Conservation (phyloP, 139 green algal species). For the Medakamo hakoo region DNA sequence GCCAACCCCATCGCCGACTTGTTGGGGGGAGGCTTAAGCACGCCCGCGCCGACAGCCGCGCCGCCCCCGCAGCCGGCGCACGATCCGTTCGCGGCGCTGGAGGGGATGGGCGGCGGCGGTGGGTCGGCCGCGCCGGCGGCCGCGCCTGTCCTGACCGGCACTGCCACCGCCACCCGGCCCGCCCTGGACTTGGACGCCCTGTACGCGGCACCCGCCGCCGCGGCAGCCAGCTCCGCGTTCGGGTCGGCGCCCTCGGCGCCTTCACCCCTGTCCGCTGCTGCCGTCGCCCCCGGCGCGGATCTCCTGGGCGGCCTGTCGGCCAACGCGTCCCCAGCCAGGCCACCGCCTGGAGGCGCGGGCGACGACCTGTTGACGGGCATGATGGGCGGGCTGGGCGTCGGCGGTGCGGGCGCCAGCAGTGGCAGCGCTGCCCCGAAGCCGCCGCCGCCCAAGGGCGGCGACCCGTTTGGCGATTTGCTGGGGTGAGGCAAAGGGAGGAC, state of each 20-base stretch:
- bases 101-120: not conserved
- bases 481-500: constrained; percentile 1
- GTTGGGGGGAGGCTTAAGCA: not conserved
- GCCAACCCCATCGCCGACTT: not conserved
- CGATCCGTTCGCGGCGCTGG: constrained; percentile 9
- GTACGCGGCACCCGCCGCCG: not conserved
- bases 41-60: not conserved
- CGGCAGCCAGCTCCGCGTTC: too few relatives aligned
- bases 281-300: not conserved
- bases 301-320: not conserved
- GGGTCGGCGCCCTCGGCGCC: not conserved
- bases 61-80: not conserved
- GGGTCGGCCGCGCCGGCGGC: not conserved
- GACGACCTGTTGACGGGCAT: not conserved
- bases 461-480: constrained; percentile 20
- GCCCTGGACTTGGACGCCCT: constrained; percentile 4
- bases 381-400: not conserved
- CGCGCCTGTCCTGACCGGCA: not conserved
- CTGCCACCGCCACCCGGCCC: not conserved
- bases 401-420: not conserved
- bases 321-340: not conserved
- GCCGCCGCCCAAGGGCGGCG: not conserved
- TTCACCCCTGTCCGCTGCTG: not conserved
- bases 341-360: not conserved
- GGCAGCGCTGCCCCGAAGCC: not conserved